A percentile compares a stretch with the other conserved stretches of the same genome.
phyloP scores from a whole-genome alignment of 2,329 filamentous ascomycete genomes.

The Colletotrichum sp. region DNA sequence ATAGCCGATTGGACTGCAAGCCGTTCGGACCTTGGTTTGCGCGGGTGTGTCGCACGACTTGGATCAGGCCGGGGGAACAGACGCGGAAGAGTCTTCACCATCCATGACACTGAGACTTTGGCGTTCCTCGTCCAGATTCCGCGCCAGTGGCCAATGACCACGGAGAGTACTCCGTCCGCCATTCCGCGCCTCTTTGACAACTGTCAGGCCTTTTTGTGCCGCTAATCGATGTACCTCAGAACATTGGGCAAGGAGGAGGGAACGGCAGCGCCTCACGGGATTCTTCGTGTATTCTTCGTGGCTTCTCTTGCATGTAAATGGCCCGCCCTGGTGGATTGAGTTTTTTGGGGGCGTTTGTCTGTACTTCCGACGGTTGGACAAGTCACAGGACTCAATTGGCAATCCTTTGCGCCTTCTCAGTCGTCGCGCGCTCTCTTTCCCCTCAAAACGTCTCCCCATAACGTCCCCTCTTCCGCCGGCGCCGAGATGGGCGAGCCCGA shows the following conservation, averaged over 20 bases:
- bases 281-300: constrained; percentile 16
- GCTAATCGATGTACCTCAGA: not conserved
- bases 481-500: not conserved
- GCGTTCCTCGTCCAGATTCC: not conserved
- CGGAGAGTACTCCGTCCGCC: not conserved
- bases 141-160: not conserved
- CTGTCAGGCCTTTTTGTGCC: not conserved
- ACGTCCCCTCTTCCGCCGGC: not conserved
- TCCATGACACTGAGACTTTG: not conserved
- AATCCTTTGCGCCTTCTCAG: not conserved
- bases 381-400: not conserved
- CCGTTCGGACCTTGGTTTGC: not conserved
- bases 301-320: constrained; percentile 13
- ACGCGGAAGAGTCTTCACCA: not conserved
- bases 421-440: not conserved
- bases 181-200: not conserved
- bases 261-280: not conserved
- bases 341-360: not conserved
- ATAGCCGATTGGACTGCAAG: not conserved
- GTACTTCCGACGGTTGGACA: not conserved
- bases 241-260: not conserved
- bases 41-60: constrained; percentile 9
- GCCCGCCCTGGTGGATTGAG: not conserved
- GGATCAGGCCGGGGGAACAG: not conserved
- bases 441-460: not conserved